These are phyloP conservation scores for Amauroascus niger DNA, from an alignment of 2,329 filamentous ascomycete species.

Conservation along the genomic window DNA sequence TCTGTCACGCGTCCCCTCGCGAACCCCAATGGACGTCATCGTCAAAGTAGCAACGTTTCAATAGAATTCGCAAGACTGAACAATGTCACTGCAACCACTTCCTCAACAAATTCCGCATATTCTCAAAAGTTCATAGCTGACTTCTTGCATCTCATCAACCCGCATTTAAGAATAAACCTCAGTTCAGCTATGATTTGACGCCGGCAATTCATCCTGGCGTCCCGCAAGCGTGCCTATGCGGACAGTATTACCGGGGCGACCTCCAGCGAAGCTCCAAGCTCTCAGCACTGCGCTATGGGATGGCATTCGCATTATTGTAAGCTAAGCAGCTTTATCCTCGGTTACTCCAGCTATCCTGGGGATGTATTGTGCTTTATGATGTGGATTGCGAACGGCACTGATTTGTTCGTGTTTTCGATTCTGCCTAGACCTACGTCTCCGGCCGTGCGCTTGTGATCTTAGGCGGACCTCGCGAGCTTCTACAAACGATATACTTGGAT, in stretches of 20 bases:
- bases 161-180: neutral
- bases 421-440: slow-evolving; percentile 67
- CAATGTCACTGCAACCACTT: neutral
- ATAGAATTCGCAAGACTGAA: neutral
- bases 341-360: neutral
- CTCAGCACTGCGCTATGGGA: slow-evolving; percentile 66
- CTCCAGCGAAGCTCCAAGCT: slow-evolving; percentile 67
- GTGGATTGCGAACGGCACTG: slow-evolving; percentile 15
- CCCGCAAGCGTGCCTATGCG: slow-evolving; percentile 52
- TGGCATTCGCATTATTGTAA: slow-evolving; percentile 60
- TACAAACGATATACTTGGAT: slow-evolving; percentile 88
- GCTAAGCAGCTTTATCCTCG: slow-evolving; percentile 21
- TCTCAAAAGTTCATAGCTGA: neutral
- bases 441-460: slow-evolving; percentile 81
- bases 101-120: neutral
- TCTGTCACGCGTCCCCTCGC: neutral
- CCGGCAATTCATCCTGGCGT: slow-evolving; percentile 10
- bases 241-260: slow-evolving; percentile 68
- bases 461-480: slow-evolving; percentile 58
- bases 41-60: neutral
- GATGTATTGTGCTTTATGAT: slow-evolving; percentile 10
- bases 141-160: neutral
- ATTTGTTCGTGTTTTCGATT: neutral
- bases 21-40: neutral
- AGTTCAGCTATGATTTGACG: slow-evolving; percentile 16